These are phyloP conservation scores for Cyberlindnera nakhonratchasimensis DNA, from an alignment of 805 yeast genomes.

Conservation along the genomic window DNA sequence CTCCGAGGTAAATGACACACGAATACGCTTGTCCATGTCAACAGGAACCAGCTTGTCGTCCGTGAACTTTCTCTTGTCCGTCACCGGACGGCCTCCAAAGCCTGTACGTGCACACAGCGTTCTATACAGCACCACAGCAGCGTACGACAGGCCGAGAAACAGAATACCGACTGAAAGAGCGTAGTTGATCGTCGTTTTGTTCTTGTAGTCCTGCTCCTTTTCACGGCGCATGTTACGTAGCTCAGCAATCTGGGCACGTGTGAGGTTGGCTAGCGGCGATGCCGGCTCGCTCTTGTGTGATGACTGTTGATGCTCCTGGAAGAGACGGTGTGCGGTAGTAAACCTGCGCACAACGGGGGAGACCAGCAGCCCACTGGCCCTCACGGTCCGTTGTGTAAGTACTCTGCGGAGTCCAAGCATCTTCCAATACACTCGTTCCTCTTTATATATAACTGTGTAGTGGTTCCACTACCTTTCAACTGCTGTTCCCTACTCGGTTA, in stretches of 20 bases:
- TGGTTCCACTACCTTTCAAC: background rate
- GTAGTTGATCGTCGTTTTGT: conserved; percentile 57
- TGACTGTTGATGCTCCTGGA: conserved; percentile 6
- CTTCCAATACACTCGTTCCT: too few species aligned
- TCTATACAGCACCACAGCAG: conserved; percentile 90
- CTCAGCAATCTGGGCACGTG: conserved; percentile 25
- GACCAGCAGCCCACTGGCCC: background rate
- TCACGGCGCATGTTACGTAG: conserved; percentile 23
- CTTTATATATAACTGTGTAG: background rate
- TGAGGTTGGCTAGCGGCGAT: conserved; percentile 18
- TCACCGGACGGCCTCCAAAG: conserved; percentile 92
- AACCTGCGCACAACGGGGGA: conserved; percentile 1
- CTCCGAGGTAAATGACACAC: conserved; percentile 87
- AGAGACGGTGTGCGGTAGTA: conserved; percentile 3
- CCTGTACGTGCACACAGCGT: conserved; percentile 94
- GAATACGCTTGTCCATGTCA: conserved; percentile 74
- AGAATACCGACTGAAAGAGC: conserved; percentile 63
- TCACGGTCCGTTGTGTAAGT: background rate
- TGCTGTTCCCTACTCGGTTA: background rate
- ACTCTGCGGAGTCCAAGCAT: conserved; percentile 3
- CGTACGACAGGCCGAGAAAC: conserved; percentile 76
- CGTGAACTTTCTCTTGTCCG: conserved; percentile 76
- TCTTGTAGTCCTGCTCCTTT: conserved; percentile 19
- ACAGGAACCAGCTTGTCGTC: conserved; percentile 87
- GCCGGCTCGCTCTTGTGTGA: conserved; percentile 6